A percentile compares a stretch with the other conserved stretches of the same genome.
Conservation (phyloP, 176 grass and related monocot species). For the Oryza brachyantha region DNA sequence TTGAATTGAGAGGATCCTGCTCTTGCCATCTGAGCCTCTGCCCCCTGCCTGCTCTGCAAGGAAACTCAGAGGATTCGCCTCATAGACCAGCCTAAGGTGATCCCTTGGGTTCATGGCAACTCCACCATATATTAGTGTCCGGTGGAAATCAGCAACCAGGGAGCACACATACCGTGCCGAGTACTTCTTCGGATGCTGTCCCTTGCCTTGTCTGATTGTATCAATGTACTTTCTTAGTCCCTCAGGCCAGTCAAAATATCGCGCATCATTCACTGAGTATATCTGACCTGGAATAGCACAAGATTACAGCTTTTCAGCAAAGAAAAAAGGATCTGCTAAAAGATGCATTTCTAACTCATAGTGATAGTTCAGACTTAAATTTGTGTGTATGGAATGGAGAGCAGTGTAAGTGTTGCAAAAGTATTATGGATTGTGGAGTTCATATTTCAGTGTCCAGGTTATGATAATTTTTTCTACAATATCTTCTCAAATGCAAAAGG, state of each 20-base stretch:
- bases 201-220: constrained; percentile 85
- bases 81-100: constrained; percentile 86
- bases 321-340: constrained; percentile 6
- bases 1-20: constrained; percentile 74
- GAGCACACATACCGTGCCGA: constrained; percentile 93
- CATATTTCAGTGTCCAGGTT: background rate
- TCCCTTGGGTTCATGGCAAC: constrained; percentile 94
- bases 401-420: background rate
- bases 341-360: background rate
- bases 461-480: background rate
- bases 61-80: constrained; percentile 91
- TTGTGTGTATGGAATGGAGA: background rate
- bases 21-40: constrained; percentile 81
- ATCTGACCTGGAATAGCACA: constrained; percentile 69
- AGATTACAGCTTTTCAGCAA: constrained; percentile 21
- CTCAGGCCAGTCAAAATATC: constrained; percentile 94
- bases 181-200: constrained; percentile 87
- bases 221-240: constrained; percentile 88
- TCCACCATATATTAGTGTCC: constrained; percentile 81
- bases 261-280: constrained; percentile 92
- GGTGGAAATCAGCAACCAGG: constrained; percentile 84
- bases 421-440: background rate
- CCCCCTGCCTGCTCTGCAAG: constrained; percentile 81
- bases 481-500: background rate
- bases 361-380: background rate